Evolutionary conservation across 768 basidiomycete genomes (phyloP), one percentile per base, ranked within the genome.

Genomic region (Sporobolomyces phaffii): DNA sequence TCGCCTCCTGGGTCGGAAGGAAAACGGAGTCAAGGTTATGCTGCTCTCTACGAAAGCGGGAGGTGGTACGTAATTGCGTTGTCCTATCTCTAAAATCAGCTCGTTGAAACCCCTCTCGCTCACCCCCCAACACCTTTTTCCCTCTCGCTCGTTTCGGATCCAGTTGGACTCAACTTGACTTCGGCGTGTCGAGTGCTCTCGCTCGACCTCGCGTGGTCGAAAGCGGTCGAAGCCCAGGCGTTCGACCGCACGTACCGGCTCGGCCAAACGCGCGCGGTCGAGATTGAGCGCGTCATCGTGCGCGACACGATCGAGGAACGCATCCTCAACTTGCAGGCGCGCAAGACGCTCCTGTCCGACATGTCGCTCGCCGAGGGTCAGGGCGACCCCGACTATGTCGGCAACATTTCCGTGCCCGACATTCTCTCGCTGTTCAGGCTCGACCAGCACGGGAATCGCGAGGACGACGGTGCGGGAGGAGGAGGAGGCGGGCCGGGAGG

Each of bases 281-380:
- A 56, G 38, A 78, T 87, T 29, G 70, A 76, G 34, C 75, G 78
- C 33, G 63, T 80, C 22, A 74, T 77, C 53, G 77, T 79, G 60
- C 51, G 52, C 10, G 71, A 77, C 61, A 76, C 77, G 0, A 65
- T 71, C 36, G 88, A 89, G 73, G 84, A 88, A 72, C 80, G 87
- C n/a, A 84, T 90, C 36, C 79, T 88, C 29, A 79, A 79, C 1
- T 77, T 89, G 65, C 87, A 87, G 70, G 81, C 83, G 49, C 79
- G 83, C 61, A 87, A 87, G 78, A 58, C 54, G 43, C 28, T 62
- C 69, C 58, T 72, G 24, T 73, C 77, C 3, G 79, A 80, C 52
- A 78, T 77, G 7, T 52, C 65, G 3, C 57, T 66, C 52, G 72
- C 68, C 28, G 72, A 73, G 34, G 72, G 72, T 48, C 26, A 51